These are phyloP conservation scores for Fusarium avenaceum DNA, from an alignment of 2,329 filamentous ascomycete genomes.

Conservation along the genomic window DNA sequence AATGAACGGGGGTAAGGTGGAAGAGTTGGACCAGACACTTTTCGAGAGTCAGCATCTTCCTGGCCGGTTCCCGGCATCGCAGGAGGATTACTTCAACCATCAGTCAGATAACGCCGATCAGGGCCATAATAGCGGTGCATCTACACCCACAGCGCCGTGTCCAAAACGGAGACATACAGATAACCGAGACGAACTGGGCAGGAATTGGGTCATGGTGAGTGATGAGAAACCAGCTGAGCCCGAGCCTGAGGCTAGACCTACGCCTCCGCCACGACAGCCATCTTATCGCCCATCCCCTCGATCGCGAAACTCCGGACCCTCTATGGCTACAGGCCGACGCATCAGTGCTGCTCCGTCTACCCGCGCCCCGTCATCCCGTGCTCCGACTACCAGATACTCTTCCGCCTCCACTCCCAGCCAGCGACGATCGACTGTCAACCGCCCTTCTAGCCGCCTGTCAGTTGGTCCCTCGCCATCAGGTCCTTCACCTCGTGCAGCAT, in stretches of 20 bases:
- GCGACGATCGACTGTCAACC: constrained; percentile 42
- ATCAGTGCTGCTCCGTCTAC: constrained; percentile 57
- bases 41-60: constrained; percentile 47
- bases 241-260: constrained; percentile 37
- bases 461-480: constrained; percentile 46
- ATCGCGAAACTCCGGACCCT: constrained; percentile 53
- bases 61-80: constrained; percentile 50
- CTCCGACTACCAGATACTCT: constrained; percentile 51
- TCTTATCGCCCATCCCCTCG: constrained; percentile 47
- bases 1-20: constrained; percentile 54
- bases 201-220: constrained; percentile 79
- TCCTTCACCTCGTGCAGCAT: constrained; percentile 43
- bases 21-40: constrained; percentile 40
- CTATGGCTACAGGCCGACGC: constrained; percentile 57
- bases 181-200: constrained; percentile 68
- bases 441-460: constrained; percentile 61
- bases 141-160: constrained; percentile 61
- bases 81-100: constrained; percentile 46
- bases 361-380: constrained; percentile 12
- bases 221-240: constrained; percentile 52
- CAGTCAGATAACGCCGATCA: constrained; percentile 45
- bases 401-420: constrained; percentile 48
- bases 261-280: constrained; percentile 47
- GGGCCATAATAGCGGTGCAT: constrained; percentile 51
- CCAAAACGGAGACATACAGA: constrained; percentile 69